Percentiles rank a stretch among this genome's conserved stretches.
These are phyloP conservation scores for Fallopia convolvulus DNA, from an alignment of 148 eudicot genomes.

Conservation along the genomic window DNA sequence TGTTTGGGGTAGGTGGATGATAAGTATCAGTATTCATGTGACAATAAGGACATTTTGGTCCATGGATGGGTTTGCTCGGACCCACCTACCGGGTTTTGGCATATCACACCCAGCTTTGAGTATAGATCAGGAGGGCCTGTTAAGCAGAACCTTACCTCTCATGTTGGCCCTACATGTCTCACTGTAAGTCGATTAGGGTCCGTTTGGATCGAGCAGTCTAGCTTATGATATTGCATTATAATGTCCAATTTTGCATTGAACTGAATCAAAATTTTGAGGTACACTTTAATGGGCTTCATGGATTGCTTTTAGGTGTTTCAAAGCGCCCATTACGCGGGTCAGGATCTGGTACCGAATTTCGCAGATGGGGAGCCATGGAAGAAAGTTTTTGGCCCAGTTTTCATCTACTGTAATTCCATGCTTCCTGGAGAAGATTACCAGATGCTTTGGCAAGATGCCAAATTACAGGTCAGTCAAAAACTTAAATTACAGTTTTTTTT, in stretches of 20 bases:
- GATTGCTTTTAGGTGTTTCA: conserved; percentile 56
- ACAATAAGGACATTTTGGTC: conserved; percentile 63
- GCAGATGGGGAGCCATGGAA: conserved; percentile 78
- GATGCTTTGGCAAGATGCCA: conserved; percentile 87
- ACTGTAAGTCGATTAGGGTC: conserved; percentile 37
- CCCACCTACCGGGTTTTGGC: conserved; percentile 80
- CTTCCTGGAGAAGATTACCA: conserved; percentile 41
- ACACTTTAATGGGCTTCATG: not conserved
- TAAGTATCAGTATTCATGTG: conserved; percentile 82
- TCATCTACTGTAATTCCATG: conserved; percentile 66
- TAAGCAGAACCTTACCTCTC: conserved; percentile 80
- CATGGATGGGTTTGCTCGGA: conserved; percentile 75
- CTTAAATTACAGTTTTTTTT: not conserved
- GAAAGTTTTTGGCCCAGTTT: conserved; percentile 95
- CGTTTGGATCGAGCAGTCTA: no score
- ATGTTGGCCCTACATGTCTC: conserved; percentile 73
- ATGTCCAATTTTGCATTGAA: not conserved
- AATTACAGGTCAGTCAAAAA: conserved; percentile 47
- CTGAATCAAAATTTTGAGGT: not conserved
- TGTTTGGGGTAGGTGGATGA: conserved; percentile 61
- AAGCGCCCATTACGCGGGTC: conserved; percentile 80
- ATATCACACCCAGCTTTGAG: conserved; percentile 76
- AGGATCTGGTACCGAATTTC: conserved; percentile 60
- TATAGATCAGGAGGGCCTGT: conserved; percentile 73
- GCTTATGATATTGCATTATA: no score